Base-by-base conservation (phyloP, 371 early-diverging fungal species). In the Sporodiniella umbellata region DNA sequence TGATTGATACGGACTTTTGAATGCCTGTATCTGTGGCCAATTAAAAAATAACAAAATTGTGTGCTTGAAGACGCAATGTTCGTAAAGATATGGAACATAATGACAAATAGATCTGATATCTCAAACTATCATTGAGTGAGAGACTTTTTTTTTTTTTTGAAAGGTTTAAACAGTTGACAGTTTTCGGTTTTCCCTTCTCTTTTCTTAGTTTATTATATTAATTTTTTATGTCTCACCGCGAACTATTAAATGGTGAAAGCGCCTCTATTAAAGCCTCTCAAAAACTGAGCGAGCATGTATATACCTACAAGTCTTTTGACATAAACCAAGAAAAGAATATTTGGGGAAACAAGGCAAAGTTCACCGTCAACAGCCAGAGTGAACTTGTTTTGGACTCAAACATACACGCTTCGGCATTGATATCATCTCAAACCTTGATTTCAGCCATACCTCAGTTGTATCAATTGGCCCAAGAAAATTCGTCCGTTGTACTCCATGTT, bases 201-300 rank as follows among this genome's bases (percentile, higher is more conserved):
- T 24, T 23, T 52, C 23, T 35, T 26, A 35, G 35, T 48, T 30
- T 37, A 42, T 42, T 58, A 33, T 53, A 35, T 46, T 37, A 44
- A 35, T 22, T 14, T 11, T 15, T 14, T 11, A 48, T 51, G 51
- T 33, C 45, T 37, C 53, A 45, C 39, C 43, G 33, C 30, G 37
- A 51, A 48, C 21, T 62, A 19, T 44, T 75, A 21, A 71, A 79
- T 25, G 89, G 83, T 37, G 75, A 84, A 59, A 67, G 75, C 12
- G 89, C 88, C 15, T 77, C 81, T 10, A 72, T 85, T 24, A 75
- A 80, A 55, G 80, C 89, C 2, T 85, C 90, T 3, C 84, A 88
- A 55, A 72, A 72, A 12, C 67, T 91, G 26, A 84, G 84, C 61
- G 82, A 87, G 57, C 71, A 86, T 40, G 68, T 84, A 49, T 89